Evolutionary conservation across 768 basidiomycete species (phyloP).

Genomic region (Suillus clintonianus): DNA sequence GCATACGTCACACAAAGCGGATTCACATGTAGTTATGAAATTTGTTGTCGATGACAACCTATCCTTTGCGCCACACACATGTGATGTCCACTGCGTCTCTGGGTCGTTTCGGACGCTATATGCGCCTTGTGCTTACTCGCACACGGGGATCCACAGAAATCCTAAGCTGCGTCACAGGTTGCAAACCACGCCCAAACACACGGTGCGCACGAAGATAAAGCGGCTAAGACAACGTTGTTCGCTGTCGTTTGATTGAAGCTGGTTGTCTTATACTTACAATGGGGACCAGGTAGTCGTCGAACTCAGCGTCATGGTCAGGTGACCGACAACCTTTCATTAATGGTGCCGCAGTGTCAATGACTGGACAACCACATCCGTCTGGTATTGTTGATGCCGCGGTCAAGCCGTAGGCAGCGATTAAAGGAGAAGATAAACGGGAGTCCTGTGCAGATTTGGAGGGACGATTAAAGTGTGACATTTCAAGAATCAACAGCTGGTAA

Average conservation of each 20-base stretch:
- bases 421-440: background rate
- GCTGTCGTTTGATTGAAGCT: too few relatives aligned
- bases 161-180: too few relatives aligned
- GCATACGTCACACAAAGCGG: background rate
- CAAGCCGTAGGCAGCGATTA: background rate
- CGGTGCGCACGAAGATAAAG: background rate
- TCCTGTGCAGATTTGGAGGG: background rate
- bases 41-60: background rate
- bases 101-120: background rate
- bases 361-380: background rate
- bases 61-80: background rate
- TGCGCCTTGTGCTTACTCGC: background rate
- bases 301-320: too few relatives aligned
- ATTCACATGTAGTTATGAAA: background rate
- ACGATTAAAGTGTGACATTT: background rate
- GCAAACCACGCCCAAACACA: background rate
- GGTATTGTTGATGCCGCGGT: background rate
- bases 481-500: slow-evolving; percentile 6
- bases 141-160: background rate
- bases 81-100: background rate
- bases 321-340: background rate
- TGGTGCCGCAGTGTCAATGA: background rate
- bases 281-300: background rate
- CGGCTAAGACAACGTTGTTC: background rate
- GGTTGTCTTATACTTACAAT: too few relatives aligned